Evolutionary conservation across 176 grass and related monocot genomes (phyloP).

Genomic region (Phragmites australis): DNA sequence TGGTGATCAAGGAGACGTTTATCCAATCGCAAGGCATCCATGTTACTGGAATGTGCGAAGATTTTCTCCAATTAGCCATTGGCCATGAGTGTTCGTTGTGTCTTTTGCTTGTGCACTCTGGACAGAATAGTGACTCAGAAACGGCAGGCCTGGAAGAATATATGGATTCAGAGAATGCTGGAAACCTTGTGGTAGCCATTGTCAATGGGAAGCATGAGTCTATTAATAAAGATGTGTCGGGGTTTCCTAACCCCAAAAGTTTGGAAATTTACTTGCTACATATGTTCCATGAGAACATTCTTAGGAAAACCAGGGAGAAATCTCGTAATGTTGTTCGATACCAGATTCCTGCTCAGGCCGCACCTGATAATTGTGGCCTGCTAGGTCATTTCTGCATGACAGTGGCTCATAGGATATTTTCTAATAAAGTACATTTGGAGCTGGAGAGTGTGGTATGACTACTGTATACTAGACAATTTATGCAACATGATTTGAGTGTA

Average conservation of each 20-base stretch:
- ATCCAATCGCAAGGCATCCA: constrained; percentile 64
- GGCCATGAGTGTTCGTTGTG: constrained; percentile 81
- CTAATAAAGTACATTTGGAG: constrained; percentile 75
- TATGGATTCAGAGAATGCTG: constrained; percentile 32
- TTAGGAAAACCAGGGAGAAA: constrained; percentile 61
- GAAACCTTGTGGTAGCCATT: constrained; percentile 48
- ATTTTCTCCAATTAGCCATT: constrained; percentile 89
- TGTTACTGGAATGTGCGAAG: constrained; percentile 88
- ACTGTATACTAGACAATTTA: constrained; percentile 17
- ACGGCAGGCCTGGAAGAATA: constrained; percentile 34
- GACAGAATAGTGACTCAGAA: constrained; percentile 40
- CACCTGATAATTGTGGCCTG: constrained; percentile 41
- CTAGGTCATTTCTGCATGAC: constrained; percentile 84
- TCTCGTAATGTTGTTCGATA: constrained; percentile 23
- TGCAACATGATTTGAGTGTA: constrained; percentile 10
- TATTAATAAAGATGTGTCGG: constrained; percentile 31
- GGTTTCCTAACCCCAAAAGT: constrained; percentile 57
- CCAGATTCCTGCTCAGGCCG: constrained; percentile 41
- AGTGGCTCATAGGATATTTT: constrained; percentile 84
- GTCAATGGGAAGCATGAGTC: constrained; percentile 50
- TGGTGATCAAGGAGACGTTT: constrained; percentile 81
- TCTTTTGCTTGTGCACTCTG: constrained; percentile 63
- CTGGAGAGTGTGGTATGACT: constrained; percentile 75
- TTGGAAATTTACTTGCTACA: constrained; percentile 79
- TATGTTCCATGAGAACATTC: constrained; percentile 74